A percentile compares a stretch with the other conserved stretches of the same genome.
These are phyloP conservation scores for Stropharia rugosoannulata DNA, from an alignment of 768 basidiomycete species.

Conservation along the genomic window DNA sequence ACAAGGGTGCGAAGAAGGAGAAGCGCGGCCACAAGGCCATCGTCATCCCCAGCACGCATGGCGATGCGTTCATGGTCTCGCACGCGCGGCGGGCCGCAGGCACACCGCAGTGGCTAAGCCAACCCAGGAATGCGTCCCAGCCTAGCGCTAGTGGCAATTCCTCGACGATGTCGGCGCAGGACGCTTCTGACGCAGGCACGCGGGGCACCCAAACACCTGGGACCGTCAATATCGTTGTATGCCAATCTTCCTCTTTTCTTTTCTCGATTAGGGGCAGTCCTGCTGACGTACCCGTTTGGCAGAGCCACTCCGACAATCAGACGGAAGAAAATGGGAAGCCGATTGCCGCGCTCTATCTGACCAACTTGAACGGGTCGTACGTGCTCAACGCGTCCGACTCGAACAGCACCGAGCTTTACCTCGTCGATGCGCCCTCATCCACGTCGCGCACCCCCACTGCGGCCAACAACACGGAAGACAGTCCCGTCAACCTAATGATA, in stretches of 20 bases:
- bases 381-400: conserved; percentile 49
- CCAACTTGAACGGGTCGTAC: conserved; percentile 27
- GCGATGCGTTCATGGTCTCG: conserved; percentile 13
- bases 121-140: not conserved
- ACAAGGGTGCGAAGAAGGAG: not conserved
- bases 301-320: conserved; percentile 10
- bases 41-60: conserved; percentile 16
- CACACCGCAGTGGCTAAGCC: conserved; percentile 15
- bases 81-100: conserved; percentile 11
- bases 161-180: not conserved
- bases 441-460: not conserved
- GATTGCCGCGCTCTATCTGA: conserved; percentile 20
- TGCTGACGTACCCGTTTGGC: not conserved
- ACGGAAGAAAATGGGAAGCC: conserved; percentile 4
- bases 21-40: conserved; percentile 13
- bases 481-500: conserved; percentile 40
- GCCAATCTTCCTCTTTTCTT: not conserved
- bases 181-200: not conserved
- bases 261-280: no score
- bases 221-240: conserved; percentile 9
- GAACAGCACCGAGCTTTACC: conserved; percentile 43
- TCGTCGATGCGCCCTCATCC: not conserved
- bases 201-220: not conserved
- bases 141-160: not conserved
- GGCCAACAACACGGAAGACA: conserved; percentile 10